Evolutionary conservation across 495 filamentous ascomycete species (phyloP).

Genomic region (Amphirosellinia nigrospora): DNA sequence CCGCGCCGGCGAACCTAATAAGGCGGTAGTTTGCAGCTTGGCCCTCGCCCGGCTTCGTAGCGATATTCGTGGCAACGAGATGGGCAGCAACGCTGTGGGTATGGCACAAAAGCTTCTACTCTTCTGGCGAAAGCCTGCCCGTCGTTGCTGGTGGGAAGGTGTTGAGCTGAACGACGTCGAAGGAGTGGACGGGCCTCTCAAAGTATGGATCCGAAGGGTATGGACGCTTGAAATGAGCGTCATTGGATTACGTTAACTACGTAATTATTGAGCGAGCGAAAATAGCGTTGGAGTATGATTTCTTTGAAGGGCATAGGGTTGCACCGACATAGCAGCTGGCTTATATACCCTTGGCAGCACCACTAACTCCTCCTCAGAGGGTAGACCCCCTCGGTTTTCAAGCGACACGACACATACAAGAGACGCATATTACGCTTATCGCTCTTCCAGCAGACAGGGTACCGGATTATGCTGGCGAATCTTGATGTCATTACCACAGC

Average conservation of each 20-base stretch:
- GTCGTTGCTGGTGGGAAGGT: conserved; percentile 99
- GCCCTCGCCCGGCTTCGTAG: conserved; percentile 91
- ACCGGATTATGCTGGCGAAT: background rate
- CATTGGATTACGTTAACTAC: conserved; percentile 77
- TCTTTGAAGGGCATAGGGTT: conserved; percentile 29
- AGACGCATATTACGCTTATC: background rate
- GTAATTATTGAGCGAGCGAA: conserved; percentile 31
- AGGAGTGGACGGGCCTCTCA: conserved; percentile 88
- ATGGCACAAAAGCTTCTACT: conserved; percentile 99
- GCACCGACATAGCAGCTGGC: conserved; percentile 26
- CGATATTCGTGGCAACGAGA: conserved; percentile 81
- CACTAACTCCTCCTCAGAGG: conserved; percentile 10
- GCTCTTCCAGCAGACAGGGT: conserved; percentile 4
- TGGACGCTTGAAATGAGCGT: conserved; percentile 99
- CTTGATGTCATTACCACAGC: background rate
- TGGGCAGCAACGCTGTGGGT: conserved; percentile 81
- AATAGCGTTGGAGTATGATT: conserved; percentile 33
- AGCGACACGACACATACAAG: background rate
- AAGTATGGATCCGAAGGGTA: conserved; percentile 96
- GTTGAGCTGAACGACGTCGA: conserved; percentile 91
- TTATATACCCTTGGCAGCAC: conserved; percentile 25
- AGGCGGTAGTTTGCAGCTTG: conserved; percentile 96
- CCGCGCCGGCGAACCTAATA: conserved; percentile 92
- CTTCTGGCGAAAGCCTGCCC: conserved; percentile 97
- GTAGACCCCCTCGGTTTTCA: background rate